These are phyloP conservation scores for Scytalidium sp. DNA, from an alignment of 2,329 filamentous ascomycete species.

Conservation along the genomic window DNA sequence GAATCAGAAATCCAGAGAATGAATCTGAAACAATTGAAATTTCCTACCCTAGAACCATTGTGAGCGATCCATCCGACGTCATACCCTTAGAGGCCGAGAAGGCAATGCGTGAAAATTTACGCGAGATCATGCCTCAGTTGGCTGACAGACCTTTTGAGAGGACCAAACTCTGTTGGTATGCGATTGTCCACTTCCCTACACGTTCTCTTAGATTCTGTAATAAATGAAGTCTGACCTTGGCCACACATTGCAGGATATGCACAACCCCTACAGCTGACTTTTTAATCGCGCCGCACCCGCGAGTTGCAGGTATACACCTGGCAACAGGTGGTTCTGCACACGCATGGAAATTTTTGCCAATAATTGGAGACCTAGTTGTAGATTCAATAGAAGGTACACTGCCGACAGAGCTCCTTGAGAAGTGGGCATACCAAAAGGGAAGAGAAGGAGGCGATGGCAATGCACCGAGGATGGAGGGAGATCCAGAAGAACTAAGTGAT, in stretches of 20 bases:
- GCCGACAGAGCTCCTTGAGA: neutral
- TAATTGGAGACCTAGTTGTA: slow-evolving; percentile 48
- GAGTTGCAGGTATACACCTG: slow-evolving; percentile 45
- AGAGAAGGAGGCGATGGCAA: slow-evolving; percentile 1
- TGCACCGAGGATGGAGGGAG: neutral
- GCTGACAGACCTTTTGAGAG: slow-evolving; percentile 19
- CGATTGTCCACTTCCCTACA: slow-evolving; percentile 8
- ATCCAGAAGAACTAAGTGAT: neutral
- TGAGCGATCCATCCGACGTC: slow-evolving; percentile 19
- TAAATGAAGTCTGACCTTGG: too few species aligned
- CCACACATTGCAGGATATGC: too few species aligned
- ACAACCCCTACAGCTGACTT: slow-evolving; percentile 44
- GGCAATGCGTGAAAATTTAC: slow-evolving; percentile 16
- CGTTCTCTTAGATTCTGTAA: too few species aligned
- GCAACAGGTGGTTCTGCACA: slow-evolving; percentile 53
- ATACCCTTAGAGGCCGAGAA: slow-evolving; percentile 22
- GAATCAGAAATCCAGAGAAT: slow-evolving; percentile 20
- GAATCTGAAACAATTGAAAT: slow-evolving; percentile 11
- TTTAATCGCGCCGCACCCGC: slow-evolving; percentile 46
- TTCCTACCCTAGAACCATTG: slow-evolving; percentile 20
- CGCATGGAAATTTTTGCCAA: slow-evolving; percentile 54
- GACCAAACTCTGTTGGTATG: slow-evolving; percentile 22
- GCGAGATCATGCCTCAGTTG: slow-evolving; percentile 20
- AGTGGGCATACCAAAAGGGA: neutral
- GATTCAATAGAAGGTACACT: slow-evolving; percentile 39